Evolutionary conservation across 2,329 filamentous ascomycete genomes (phyloP).

Genomic region (Xylaria sp.): DNA sequence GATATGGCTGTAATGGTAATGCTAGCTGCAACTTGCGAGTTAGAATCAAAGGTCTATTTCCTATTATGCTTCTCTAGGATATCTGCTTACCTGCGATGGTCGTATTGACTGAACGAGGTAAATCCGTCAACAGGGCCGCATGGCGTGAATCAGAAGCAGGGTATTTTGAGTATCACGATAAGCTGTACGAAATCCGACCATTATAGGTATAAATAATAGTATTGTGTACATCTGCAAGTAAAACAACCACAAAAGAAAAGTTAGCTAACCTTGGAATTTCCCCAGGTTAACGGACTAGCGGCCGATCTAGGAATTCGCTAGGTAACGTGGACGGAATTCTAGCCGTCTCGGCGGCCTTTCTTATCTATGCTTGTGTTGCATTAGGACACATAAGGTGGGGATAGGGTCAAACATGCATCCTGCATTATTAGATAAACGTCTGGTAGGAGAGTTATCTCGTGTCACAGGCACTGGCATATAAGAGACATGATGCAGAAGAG

Average conservation of each 20-base stretch:
- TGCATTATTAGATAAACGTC: constrained; percentile 5
- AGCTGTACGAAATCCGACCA: neutral
- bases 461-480: neutral
- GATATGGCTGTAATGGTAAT: neutral
- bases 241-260: neutral
- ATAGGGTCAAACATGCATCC: neutral
- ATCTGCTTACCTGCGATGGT: neutral
- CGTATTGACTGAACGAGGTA: neutral
- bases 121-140: neutral
- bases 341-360: neutral
- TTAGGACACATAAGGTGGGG: constrained; percentile 4
- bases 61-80: neutral
- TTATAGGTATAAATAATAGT: neutral
- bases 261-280: neutral
- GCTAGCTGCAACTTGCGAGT: neutral
- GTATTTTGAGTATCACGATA: neutral
- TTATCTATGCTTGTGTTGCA: constrained; percentile 18
- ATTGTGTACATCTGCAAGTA: neutral
- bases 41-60: neutral
- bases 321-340: neutral
- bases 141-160: neutral
- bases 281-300: neutral
- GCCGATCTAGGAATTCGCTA: neutral
- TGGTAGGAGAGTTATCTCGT: constrained; percentile 1
- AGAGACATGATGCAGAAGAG: neutral